These are phyloP conservation scores for Pythium vanterpoolii DNA, from an alignment of 352 stramenopile species.

Conservation along the genomic window DNA sequence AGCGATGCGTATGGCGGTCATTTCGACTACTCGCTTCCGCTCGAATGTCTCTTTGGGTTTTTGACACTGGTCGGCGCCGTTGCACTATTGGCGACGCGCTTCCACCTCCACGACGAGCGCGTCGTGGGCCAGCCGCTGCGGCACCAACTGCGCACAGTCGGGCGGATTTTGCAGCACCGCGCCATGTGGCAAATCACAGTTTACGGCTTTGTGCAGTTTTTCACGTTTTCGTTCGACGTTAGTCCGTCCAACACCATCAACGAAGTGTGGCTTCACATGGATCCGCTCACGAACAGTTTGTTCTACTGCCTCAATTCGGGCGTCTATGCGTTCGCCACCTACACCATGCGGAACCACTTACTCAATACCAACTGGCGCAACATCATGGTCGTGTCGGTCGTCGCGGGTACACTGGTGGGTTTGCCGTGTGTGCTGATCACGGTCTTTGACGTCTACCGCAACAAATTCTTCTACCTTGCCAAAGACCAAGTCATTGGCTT, in stretches of 20 bases:
- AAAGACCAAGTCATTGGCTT: conserved; percentile 51
- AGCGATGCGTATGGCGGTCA: conserved; percentile 43
- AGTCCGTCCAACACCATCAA: conserved; percentile 51
- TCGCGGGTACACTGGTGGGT: conserved; percentile 35
- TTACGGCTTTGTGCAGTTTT: conserved; percentile 69
- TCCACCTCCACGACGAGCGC: conserved; percentile 39
- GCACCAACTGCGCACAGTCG: conserved; percentile 46
- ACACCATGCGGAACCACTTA: conserved; percentile 51
- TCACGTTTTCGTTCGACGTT: conserved; percentile 58
- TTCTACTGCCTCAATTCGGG: conserved; percentile 52
- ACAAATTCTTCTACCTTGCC: conserved; percentile 62
- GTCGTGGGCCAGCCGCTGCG: conserved; percentile 22
- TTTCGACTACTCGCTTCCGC: conserved; percentile 45
- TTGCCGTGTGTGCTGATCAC: conserved; percentile 41
- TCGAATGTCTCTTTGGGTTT: conserved; percentile 37
- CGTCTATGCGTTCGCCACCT: conserved; percentile 49
- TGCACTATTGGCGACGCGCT: conserved; percentile 35
- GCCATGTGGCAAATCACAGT: conserved; percentile 70
- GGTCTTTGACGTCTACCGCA: conserved; percentile 57
- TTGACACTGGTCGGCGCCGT: conserved; percentile 30
- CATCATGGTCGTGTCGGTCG: conserved; percentile 47
- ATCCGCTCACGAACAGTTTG: conserved; percentile 59
- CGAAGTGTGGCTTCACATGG: conserved; percentile 56
- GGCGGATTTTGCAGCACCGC: conserved; percentile 52
- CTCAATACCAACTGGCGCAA: conserved; percentile 60